Conservation (phyloP, 2,329 filamentous ascomycete genomes). For the Tolypocladium inflatum region DNA sequence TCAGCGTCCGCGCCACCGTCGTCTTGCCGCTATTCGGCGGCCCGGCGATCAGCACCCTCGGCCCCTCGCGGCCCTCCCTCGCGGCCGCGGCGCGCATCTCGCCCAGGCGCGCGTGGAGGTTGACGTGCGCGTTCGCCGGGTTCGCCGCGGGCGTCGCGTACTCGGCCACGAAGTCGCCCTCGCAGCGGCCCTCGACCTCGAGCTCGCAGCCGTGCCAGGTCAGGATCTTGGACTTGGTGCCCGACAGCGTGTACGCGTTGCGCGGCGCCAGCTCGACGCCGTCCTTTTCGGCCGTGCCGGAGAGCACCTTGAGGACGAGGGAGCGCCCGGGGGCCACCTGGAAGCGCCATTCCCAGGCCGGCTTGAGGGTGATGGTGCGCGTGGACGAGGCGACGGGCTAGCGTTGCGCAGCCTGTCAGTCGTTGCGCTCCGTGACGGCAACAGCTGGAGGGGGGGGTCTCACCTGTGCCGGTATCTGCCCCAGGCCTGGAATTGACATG, state of each 20-base stretch:
- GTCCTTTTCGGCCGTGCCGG: constrained; percentile 85
- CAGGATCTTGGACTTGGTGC: constrained; percentile 77
- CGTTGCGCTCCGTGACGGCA: not conserved
- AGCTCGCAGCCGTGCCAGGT: constrained; percentile 88
- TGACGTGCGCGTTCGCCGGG: constrained; percentile 69
- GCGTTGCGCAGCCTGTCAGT: constrained; percentile 2
- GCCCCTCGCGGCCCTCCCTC: constrained; percentile 44
- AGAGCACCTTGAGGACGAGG: constrained; percentile 52
- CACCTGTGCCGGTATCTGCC: constrained; percentile 55
- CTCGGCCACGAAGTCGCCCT: constrained; percentile 48
- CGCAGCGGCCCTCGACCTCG: constrained; percentile 58
- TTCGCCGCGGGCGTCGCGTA: constrained; percentile 65
- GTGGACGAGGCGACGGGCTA: constrained; percentile 29
- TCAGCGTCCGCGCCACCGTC: constrained; percentile 65
- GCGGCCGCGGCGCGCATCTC: constrained; percentile 55
- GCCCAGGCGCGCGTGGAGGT: constrained; percentile 81
- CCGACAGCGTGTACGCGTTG: constrained; percentile 70
- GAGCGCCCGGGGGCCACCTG: constrained; percentile 47
- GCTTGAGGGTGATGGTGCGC: constrained; percentile 43
- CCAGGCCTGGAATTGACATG: constrained; percentile 69
- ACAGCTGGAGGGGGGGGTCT: constrained; percentile 11
- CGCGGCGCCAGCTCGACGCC: constrained; percentile 84
- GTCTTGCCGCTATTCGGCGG: constrained; percentile 76
- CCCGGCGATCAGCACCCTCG: constrained; percentile 77
- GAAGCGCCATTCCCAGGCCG: constrained; percentile 71